Evolutionary conservation across 129 eudicot genomes (phyloP), one percentile per base, ranked within the genome.

Genomic region (Gnaphalium uliginosum): DNA sequence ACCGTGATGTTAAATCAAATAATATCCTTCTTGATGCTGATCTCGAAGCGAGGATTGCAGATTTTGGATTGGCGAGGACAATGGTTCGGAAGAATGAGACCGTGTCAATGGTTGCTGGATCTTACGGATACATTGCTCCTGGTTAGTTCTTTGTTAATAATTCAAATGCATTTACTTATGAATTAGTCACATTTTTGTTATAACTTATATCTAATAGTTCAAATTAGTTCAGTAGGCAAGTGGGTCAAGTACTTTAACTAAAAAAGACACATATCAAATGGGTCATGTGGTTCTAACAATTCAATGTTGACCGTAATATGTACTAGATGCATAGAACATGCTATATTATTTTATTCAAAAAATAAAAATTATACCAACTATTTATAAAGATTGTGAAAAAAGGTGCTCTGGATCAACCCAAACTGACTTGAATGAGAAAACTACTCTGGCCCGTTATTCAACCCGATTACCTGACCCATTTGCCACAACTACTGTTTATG

Each of bases 71-170:
- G 68, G 94, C 94, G 6, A 82, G 86, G 74, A 88, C 85, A 27
- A 88, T 88, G 90, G 77, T 76, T 4, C 80, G 70, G 59, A 88
- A 86, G 84, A 86, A 88, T 39, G 88, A 86, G 76, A 88, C 94
- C 4, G 90, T 88, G 26, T 86, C 94, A 0, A 88, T 88, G 90
- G 90, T 88, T 48, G 94, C 94, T 2, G 94, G 94, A 66, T 88
- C 94, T 1, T 88, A 86, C 21, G 94, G 94, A 58, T 88, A 88
- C 41, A 88, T 88, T 19, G 94, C 94, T 5, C 94, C 94, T 8
- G 94, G 94, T 86, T 63, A 76, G 88, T 85, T 41, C 37, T 21
- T 25, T 54, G 8, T 3, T 33, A 37, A 19, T 19, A 37, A 8
- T 65, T 14, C 7, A n/a, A 9, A 33, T 1, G 6, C 6, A 33